Conservation (phyloP, 1,284 basidiomycete species). For the Papiliotrema fonsecae region DNA sequence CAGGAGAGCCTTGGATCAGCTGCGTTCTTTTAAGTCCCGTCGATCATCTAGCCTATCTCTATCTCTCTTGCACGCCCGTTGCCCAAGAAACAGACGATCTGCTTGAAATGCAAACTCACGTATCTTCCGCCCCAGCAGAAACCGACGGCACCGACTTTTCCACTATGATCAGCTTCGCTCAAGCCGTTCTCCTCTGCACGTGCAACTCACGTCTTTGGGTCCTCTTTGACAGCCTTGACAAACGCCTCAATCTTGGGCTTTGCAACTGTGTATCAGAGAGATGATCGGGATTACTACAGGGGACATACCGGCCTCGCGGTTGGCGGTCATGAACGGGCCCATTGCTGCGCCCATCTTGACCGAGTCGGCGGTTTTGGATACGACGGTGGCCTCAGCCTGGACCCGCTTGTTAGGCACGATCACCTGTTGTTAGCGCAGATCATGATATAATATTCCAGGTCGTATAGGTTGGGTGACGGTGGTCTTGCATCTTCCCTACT, state of each 20-base stretch:
- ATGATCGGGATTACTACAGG: too few species aligned
- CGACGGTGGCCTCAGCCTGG: constrained; percentile 26
- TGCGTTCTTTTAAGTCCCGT: too few species aligned
- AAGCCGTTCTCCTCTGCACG: background rate
- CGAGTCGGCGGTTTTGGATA: constrained; percentile 41
- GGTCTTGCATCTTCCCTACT: too few species aligned
- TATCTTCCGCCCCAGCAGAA: constrained; percentile 37
- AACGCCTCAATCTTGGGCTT: constrained; percentile 39
- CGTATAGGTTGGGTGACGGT: too few species aligned
- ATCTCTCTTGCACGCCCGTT: background rate
- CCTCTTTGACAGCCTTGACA: constrained; percentile 33
- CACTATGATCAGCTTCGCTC: constrained; percentile 15
- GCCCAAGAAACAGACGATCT: background rate
- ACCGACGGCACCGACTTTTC: constrained; percentile 31
- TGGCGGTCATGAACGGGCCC: constrained; percentile 26
- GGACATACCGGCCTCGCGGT: constrained; percentile 35
- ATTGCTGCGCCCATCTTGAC: constrained; percentile 33
- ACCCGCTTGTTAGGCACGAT: constrained; percentile 32
- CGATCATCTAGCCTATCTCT: too few species aligned
- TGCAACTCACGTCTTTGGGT: constrained; percentile 29
- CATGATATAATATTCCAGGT: too few species aligned
- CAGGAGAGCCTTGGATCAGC: constrained; percentile 12
- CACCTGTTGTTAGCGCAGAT: constrained; percentile 8
- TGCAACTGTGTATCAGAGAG: constrained; percentile 16
- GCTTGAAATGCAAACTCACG: constrained; percentile 6